Base-by-base conservation (phyloP, 2,329 filamentous ascomycete genomes). In the Aspergillus melleus region DNA sequence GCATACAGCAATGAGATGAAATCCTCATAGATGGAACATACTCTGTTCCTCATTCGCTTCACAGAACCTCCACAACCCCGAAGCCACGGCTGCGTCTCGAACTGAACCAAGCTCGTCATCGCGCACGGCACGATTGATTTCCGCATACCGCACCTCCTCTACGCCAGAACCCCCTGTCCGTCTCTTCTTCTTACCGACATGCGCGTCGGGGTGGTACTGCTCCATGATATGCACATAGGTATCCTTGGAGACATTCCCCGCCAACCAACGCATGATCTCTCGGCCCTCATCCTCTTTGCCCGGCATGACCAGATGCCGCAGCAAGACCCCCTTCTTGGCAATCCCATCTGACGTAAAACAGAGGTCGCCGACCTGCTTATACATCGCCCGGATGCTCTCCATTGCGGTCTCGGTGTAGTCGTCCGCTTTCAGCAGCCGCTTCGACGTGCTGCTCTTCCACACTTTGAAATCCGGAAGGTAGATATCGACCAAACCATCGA, bases 401-500 rank as follows among this genome's bases (percentile, higher is more conserved):
- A 83, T 86, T 0, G 92, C 91, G 0, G 86, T 86, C 10, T 83
- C 78, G 1, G 88, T 84, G 72, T 94, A 95, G 71, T 91, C 85
- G 52, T 91, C 88, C 3, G 89, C 89, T 72, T 96, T 96, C 39
- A 95, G 81, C 30, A 95, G 77, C 11, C 90, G 81, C 67, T 84
- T 88, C 20, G 89, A 89, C 0, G 89, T 88, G 22, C 74, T 78
- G 1, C 81, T 74, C 29, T 84, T 84, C 90, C 90, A 95, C 10
- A 93, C 86, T 74, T 96, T 95, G 80, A 95, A 95, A 71, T 96
- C 91, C 0, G 91, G 89, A n/a, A 96, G 80, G 71, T 95, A 96
- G 49, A 96, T 92, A 72, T 95, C 91, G 0, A 95, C 86, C 29
- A 96, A 78, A 0, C 91, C 91, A 66, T 95, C 88, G 67, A 96